Conservation (phyloP, 257 asterid genomes). For the Scutellaria minor region DNA sequence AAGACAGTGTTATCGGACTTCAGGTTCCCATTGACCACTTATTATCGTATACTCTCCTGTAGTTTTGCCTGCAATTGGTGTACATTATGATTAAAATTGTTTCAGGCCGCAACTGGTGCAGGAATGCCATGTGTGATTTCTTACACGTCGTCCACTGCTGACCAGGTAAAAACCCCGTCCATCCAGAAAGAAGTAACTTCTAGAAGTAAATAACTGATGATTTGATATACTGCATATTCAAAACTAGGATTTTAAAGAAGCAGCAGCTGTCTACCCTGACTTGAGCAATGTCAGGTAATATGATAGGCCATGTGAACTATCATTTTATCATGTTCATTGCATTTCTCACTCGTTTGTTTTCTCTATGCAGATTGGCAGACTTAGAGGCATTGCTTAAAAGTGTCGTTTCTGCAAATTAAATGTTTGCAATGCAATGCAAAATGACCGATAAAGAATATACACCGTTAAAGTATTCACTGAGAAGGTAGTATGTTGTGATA, state of each 20-base stretch:
- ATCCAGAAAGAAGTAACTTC: neutral
- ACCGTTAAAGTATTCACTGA: too few relatives aligned
- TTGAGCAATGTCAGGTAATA: conserved; percentile 76
- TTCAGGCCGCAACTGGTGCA: conserved; percentile 92
- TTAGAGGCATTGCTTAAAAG: conserved; percentile 66
- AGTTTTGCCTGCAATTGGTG: neutral
- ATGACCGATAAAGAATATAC: neutral
- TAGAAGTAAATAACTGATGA: neutral
- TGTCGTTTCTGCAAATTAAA: conserved; percentile 49
- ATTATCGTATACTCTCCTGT: conserved; percentile 1
- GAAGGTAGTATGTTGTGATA: neutral
- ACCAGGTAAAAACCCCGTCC: conserved; percentile 57
- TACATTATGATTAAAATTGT: neutral
- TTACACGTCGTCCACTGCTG: conserved; percentile 83
- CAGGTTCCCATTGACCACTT: conserved; percentile 57
- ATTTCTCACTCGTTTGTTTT: neutral
- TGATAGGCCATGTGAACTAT: neutral
- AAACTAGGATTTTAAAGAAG: conserved; percentile 78
- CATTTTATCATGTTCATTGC: neutral
- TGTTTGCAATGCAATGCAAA: conserved; percentile 3
- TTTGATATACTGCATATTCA: conserved; percentile 6
- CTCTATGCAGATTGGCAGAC: conserved; percentile 64
- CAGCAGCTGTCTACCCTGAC: conserved; percentile 81
- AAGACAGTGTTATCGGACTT: conserved; percentile 95
- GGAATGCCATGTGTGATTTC: conserved; percentile 95